Conservation (phyloP, 805 yeast genomes). For the Yamadazyma kitorensis region DNA sequence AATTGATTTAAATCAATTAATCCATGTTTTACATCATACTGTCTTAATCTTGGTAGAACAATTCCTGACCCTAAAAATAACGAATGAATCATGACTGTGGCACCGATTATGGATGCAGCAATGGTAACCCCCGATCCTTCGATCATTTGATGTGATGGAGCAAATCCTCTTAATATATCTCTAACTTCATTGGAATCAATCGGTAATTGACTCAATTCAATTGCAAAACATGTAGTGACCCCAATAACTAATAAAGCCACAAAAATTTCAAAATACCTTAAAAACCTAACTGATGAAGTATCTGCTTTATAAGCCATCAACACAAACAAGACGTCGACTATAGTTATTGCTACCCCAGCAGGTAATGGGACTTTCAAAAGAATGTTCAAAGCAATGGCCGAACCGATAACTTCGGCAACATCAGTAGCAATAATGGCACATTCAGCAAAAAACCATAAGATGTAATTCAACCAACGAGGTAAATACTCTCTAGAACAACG, state of each 20-base stretch:
- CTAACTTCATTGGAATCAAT: conserved; percentile 21
- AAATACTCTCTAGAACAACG: conserved; percentile 40
- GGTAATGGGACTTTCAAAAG: conserved; percentile 43
- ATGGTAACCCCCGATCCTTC: conserved; percentile 42
- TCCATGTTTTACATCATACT: conserved; percentile 40
- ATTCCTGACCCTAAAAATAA: conserved; percentile 48
- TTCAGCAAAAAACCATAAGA: conserved; percentile 44
- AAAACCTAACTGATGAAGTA: conserved; percentile 33
- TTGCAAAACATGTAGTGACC: conserved; percentile 44
- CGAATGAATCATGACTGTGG: conserved; percentile 53
- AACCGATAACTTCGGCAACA: conserved; percentile 53
- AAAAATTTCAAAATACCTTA: conserved; percentile 37
- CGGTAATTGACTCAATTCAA: conserved; percentile 40
- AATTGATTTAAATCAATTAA: conserved; percentile 21
- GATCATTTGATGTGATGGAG: conserved; percentile 42
- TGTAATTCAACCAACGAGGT: conserved; percentile 37
- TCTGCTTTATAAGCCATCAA: conserved; percentile 47
- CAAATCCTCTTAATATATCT: conserved; percentile 42
- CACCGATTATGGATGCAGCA: conserved; percentile 48
- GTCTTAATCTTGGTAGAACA: conserved; percentile 48
- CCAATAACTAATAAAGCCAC: conserved; percentile 42
- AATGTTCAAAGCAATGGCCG: conserved; percentile 50
- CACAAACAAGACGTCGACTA: conserved; percentile 45
- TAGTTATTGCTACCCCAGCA: conserved; percentile 48
- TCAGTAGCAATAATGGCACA: conserved; percentile 51